These are phyloP conservation scores for Immersiella caudata DNA, from an alignment of 495 filamentous ascomycete species.

Conservation along the genomic window DNA sequence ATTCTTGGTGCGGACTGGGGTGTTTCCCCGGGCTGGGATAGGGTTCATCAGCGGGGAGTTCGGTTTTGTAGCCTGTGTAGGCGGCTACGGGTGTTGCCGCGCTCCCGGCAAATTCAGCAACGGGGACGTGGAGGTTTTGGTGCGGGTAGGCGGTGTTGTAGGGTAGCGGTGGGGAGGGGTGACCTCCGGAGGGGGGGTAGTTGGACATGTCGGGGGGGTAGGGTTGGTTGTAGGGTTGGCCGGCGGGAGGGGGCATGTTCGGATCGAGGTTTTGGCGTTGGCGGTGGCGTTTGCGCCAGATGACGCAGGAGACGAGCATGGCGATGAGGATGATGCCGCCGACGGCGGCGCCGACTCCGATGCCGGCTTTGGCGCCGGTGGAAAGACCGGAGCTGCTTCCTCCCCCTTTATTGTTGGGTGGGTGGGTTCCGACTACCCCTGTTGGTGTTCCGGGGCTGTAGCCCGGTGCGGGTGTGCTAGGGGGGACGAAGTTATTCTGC, in stretches of 20 bases:
- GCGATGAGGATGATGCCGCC: constrained; percentile 24
- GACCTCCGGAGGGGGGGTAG: constrained; percentile 6
- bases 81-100: constrained; percentile 4
- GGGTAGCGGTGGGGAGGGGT: constrained; percentile 2
- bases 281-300: constrained; percentile 6
- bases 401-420: not conserved
- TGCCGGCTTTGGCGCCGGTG: constrained; percentile 25
- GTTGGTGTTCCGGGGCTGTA: constrained; percentile 21
- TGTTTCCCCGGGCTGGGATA: not conserved
- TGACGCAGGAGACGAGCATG: constrained; percentile 4
- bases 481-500: constrained; percentile 25
- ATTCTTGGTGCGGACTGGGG: not conserved
- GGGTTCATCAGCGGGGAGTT: constrained; percentile 25
- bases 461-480: constrained; percentile 18
- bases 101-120: not conserved
- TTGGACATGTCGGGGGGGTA: constrained; percentile 11
- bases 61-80: constrained; percentile 25
- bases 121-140: constrained; percentile 6
- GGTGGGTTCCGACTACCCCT: constrained; percentile 15
- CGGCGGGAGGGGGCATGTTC: constrained; percentile 7
- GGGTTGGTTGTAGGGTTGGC: constrained; percentile 12
- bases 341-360: constrained; percentile 27
- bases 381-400: constrained; percentile 1
- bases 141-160: constrained; percentile 1
- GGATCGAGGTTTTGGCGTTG: not conserved